A percentile compares a stretch with the other conserved stretches of the same genome.
These are phyloP conservation scores for Calonectria leucothoes DNA, from an alignment of 2,329 filamentous ascomycete species.

Conservation along the genomic window DNA sequence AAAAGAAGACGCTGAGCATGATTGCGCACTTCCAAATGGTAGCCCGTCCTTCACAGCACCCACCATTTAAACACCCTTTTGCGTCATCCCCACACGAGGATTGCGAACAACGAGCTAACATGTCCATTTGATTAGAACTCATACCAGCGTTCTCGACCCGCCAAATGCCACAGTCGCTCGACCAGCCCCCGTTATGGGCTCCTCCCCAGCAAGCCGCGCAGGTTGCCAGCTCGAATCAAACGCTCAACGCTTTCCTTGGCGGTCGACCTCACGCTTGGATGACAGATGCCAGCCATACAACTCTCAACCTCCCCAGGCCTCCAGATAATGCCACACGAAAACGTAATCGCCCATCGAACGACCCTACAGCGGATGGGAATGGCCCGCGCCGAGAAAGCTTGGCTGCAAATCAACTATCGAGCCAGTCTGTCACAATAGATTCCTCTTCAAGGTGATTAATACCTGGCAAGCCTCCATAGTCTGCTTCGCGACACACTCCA, in stretches of 20 bases:
- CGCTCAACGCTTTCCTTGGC: slow-evolving; percentile 53
- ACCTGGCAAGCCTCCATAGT: not conserved
- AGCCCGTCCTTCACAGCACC: not conserved
- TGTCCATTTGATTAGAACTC: slow-evolving; percentile 18
- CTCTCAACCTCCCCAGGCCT: slow-evolving; percentile 12
- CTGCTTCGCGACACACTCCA: not conserved
- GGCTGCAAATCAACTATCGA: slow-evolving; percentile 12
- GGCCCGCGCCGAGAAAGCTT: slow-evolving; percentile 19
- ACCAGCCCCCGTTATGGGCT: slow-evolving; percentile 30
- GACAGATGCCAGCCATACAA: slow-evolving; percentile 26
- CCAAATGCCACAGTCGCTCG: slow-evolving; percentile 41
- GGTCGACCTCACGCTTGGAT: slow-evolving; percentile 48
- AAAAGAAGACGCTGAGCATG: slow-evolving; percentile 42
- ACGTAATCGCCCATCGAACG: slow-evolving; percentile 31
- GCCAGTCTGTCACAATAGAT: slow-evolving; percentile 21
- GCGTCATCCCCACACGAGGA: not conserved
- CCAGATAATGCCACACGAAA: slow-evolving; percentile 33
- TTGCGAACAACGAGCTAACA: slow-evolving; percentile 12
- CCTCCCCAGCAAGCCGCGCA: slow-evolving; percentile 35
- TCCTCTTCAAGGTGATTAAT: slow-evolving; percentile 12
- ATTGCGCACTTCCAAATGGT: slow-evolving; percentile 32
- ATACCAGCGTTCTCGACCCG: slow-evolving; percentile 21
- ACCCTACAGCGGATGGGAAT: slow-evolving; percentile 27
- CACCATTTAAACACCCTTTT: not conserved
- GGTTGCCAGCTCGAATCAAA: slow-evolving; percentile 55